Percentiles rank a stretch among this genome's conserved stretches.
phyloP scores from a whole-genome alignment of 2,329 filamentous ascomycete species.

The Teratosphaeria nubilosa region DNA sequence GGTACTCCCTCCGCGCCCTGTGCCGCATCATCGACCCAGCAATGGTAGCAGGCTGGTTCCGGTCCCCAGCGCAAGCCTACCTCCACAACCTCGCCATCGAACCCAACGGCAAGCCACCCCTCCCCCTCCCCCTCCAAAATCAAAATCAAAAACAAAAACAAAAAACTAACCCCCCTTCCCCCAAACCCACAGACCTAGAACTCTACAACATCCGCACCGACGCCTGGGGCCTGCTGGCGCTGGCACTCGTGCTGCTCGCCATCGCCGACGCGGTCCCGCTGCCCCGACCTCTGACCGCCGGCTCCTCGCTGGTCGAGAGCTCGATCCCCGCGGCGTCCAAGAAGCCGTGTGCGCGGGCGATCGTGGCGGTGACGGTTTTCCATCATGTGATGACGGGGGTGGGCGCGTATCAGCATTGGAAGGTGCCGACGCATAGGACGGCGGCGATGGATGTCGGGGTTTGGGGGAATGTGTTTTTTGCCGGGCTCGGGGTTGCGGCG shows the following conservation, averaged over 20 bases:
- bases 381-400: constrained; percentile 27
- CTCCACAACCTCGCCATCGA: not conserved
- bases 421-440: constrained; percentile 21
- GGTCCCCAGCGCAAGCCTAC: constrained; percentile 2
- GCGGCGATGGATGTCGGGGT: constrained; percentile 27
- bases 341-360: constrained; percentile 24
- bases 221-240: constrained; percentile 25
- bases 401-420: constrained; percentile 26
- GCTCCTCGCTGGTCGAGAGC: constrained; percentile 13
- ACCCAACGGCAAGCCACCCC: constrained; percentile 4
- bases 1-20: constrained; percentile 25
- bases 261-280: constrained; percentile 23
- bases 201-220: constrained; percentile 29
- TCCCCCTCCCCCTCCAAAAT: not conserved
- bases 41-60: constrained; percentile 27
- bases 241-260: constrained; percentile 22
- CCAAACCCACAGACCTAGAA: constrained; percentile 26
- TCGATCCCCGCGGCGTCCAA: constrained; percentile 6
- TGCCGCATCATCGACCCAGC: constrained; percentile 24
- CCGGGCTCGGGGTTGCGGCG: constrained; percentile 19
- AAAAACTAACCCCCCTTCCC: too few relatives aligned
- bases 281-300: constrained; percentile 9
- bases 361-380: constrained; percentile 24
- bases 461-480: constrained; percentile 23
- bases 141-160: too few relatives aligned